Percentiles rank a stretch among this genome's conserved stretches.
Evolutionary conservation across 2,329 filamentous ascomycete genomes (phyloP).

Genomic region (Aureobasidium melanogenum): DNA sequence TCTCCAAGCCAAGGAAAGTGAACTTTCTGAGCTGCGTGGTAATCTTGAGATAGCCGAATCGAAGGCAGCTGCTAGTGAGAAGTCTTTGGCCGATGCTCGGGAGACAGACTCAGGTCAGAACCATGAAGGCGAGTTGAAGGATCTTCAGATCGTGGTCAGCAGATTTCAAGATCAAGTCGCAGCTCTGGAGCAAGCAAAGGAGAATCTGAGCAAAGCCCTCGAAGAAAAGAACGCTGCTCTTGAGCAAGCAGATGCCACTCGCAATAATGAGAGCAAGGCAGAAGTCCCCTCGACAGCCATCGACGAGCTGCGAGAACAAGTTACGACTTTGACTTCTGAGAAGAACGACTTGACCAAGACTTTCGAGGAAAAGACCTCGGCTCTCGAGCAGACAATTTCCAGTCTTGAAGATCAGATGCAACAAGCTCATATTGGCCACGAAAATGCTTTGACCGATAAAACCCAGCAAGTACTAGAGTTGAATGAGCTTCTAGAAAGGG

Average conservation of each 20-base stretch:
- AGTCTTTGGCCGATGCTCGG: neutral
- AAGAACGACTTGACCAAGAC: neutral
- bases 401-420: neutral
- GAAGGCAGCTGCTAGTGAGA: neutral
- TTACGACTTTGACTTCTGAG: neutral
- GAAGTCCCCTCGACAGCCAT: neutral
- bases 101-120: neutral
- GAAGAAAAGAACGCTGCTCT: neutral
- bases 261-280: neutral
- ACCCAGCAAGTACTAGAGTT: conserved; percentile 8
- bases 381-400: neutral
- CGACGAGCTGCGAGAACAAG: neutral
- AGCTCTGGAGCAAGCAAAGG: conserved; percentile 2
- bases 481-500: neutral
- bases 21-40: conserved; percentile 8
- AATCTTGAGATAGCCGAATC: neutral
- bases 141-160: neutral
- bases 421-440: neutral
- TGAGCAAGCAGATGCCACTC: neutral
- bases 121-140: neutral
- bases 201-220: neutral
- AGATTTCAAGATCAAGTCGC: neutral
- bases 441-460: neutral
- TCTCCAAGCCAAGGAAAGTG: neutral
- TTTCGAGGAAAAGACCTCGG: neutral